Evolutionary conservation across 2,329 filamentous ascomycete species (phyloP), one percentile per base, ranked within the genome.

Genomic region (Coniochaeta ligniaria): DNA sequence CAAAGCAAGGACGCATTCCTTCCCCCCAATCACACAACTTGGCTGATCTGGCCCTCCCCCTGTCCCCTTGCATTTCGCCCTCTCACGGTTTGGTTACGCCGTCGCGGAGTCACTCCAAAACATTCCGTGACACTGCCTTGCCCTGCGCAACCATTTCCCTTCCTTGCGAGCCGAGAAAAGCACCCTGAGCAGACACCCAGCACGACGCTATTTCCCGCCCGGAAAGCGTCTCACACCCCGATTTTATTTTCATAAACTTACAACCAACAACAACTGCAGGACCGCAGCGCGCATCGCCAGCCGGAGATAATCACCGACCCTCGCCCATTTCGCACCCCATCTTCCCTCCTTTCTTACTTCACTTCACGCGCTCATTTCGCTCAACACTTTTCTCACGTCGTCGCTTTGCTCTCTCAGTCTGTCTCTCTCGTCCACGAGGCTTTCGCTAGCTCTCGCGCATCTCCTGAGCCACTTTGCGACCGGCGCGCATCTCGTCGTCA

Each of bases 391-490:
- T 56, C 60, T 66, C 54, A 60, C 54, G 61, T 12, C 12, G 43
- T 60, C 59, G 58, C 60, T 62, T 62, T 57, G 52, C 65, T 66
- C 66, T 65, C 58, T 47, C 43, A 52, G 47, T 52, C 47, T 52
- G 47, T 52, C 47, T 52, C 47, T 52, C 57, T 62, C 57, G 55
- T 64, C 61, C 64, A 64, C 69, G 72, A 74, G 72, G 68, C 72
- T 75, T 74, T 82, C 63, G 72, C 71, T 82, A 81, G 80, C 75
- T 73, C 75, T 82, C 78, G 78, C 71, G 67, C 69, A 59, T 55
- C 36, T 20, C 20, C 28, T 38, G 31, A 57, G 54, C 31, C 28
- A 35, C 54, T 57, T 57, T 57, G 28, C 54, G 54, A 57, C 54
- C 20, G 28, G 54, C 31, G 54, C 54, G 54, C 35, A 57, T 22